These are phyloP conservation scores for Ogataea henricii DNA, from an alignment of 805 yeast genomes.

Conservation along the genomic window DNA sequence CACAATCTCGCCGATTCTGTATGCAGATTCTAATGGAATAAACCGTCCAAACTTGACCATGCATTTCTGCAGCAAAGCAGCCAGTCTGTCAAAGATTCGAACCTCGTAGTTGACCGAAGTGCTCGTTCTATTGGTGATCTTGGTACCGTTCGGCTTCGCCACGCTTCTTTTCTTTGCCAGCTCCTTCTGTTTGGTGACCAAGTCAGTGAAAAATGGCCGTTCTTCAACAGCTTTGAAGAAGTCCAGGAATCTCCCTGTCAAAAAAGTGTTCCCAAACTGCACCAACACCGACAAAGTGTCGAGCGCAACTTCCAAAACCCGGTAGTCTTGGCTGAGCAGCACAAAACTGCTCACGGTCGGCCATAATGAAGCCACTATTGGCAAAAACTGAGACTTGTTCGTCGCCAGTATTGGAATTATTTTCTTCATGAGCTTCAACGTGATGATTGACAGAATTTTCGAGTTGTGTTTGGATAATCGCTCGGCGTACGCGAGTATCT, in stretches of 20 bases:
- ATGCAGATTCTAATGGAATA: conserved; percentile 42
- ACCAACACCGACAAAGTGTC: conserved; percentile 32
- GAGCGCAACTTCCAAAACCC: conserved; percentile 34
- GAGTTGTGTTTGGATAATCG: conserved; percentile 69
- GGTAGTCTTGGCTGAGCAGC: conserved; percentile 26
- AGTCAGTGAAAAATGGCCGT: conserved; percentile 8
- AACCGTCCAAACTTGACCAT: conserved; percentile 41
- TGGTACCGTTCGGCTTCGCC: not conserved
- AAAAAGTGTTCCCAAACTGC: conserved; percentile 46
- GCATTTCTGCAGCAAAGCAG: conserved; percentile 39
- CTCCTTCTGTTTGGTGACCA: conserved; percentile 16
- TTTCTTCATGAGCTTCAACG: conserved; percentile 50
- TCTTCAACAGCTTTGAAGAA: conserved; percentile 32
- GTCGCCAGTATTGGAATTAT: conserved; percentile 58
- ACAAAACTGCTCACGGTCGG: conserved; percentile 39
- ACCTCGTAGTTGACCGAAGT: conserved; percentile 32
- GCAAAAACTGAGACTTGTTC: conserved; percentile 45
- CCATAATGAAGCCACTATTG: conserved; percentile 57
- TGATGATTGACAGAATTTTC: conserved; percentile 51
- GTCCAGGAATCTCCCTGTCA: conserved; percentile 48
- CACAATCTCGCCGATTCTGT: conserved; percentile 39
- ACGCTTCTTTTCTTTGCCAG: conserved; percentile 1
- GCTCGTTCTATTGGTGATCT: conserved; percentile 21
- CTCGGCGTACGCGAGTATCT: conserved; percentile 69
- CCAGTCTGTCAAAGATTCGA: conserved; percentile 28